phyloP scores from a whole-genome alignment of 176 grass and related monocot species.

The Oryza longistaminata region DNA sequence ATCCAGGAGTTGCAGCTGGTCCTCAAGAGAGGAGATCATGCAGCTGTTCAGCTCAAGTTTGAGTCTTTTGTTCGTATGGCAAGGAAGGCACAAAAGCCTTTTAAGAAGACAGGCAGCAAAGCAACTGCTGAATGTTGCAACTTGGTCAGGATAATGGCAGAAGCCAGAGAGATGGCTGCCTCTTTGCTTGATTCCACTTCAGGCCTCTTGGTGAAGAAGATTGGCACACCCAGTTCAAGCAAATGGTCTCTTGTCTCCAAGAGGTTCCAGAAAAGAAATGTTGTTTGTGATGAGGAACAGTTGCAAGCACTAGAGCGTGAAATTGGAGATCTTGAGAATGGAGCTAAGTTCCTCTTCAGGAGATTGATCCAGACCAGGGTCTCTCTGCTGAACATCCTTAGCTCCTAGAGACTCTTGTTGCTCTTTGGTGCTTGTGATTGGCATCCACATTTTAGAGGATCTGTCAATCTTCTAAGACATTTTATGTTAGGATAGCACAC shows the following conservation, averaged over 20 bases:
- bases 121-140: slow-evolving; percentile 10
- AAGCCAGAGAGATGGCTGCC: slow-evolving; percentile 35
- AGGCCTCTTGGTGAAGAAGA: slow-evolving; percentile 26
- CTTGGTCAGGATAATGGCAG: slow-evolving; percentile 14
- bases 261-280: slow-evolving; percentile 43
- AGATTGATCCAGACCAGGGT: slow-evolving; percentile 53
- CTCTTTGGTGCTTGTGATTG: neutral
- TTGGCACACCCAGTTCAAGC: neutral
- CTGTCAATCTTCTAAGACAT: neutral
- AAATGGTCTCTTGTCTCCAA: slow-evolving; percentile 54
- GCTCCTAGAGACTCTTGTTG: slow-evolving; percentile 17
- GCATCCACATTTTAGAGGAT: neutral
- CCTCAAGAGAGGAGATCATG: slow-evolving; percentile 37
- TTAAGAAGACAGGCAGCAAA: slow-evolving; percentile 35
- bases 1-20: slow-evolving; percentile 31
- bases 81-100: slow-evolving; percentile 38
- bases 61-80: slow-evolving; percentile 24
- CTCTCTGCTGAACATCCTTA: slow-evolving; percentile 52
- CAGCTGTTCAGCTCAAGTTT: slow-evolving; percentile 10
- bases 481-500: neutral
- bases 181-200: slow-evolving; percentile 32
- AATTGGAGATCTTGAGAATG: slow-evolving; percentile 40
- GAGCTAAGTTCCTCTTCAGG: slow-evolving; percentile 31
- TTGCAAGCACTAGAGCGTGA: slow-evolving; percentile 40
- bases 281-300: slow-evolving; percentile 39